Evolutionary conservation across 495 filamentous ascomycete species (phyloP), one percentile per base, ranked within the genome.

Genomic region (Cudoniella acicularis): DNA sequence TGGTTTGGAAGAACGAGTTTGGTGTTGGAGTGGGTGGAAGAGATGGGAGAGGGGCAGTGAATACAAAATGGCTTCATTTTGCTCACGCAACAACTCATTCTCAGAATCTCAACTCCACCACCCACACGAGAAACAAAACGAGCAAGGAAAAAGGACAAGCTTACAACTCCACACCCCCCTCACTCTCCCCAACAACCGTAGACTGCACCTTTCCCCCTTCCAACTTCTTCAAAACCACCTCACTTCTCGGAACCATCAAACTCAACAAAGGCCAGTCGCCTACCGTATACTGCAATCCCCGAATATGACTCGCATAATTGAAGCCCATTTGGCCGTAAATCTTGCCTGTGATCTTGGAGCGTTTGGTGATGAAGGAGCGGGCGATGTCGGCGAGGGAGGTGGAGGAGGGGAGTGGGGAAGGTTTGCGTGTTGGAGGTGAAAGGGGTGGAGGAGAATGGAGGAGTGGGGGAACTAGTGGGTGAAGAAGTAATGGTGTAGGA

Each of bases 251-350:
- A 43, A 55, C 51, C 51, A 61, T 53, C 27, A 61, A 27, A 23
- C 43, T 56, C 17, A 61, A 20, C 1, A 61, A 36, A 16, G 58
- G 58, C 58, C 58, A 61, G 0, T 42, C 10, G 0, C 58, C 58
- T 2, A 51, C 51, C 0, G 27, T 54, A 42, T 55, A 61, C 18
- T 30, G 10, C 25, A 55, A 43, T 1, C 51, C 58, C 3, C 41
- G 43, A 27, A 49, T 36, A 25, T 61, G 58, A 45, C 51, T 41
- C 13, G 20, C 40, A 45, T 61, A 61, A 43, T 61, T 61, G 13
- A 61, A 61, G 17, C 51, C 51, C 11, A 49, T 36, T 13, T 55
- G 43, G 27, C 58, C 51, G n/a, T 47, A 61, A 10, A 61, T 27
- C 42, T 49, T 55, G 41, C 58, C 41, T 3, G 23, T 16, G n/a